Percentiles rank a stretch among this genome's conserved stretches.
Evolutionary conservation across 768 basidiomycete species (phyloP).

Genomic region (Suillus ampliporus): DNA sequence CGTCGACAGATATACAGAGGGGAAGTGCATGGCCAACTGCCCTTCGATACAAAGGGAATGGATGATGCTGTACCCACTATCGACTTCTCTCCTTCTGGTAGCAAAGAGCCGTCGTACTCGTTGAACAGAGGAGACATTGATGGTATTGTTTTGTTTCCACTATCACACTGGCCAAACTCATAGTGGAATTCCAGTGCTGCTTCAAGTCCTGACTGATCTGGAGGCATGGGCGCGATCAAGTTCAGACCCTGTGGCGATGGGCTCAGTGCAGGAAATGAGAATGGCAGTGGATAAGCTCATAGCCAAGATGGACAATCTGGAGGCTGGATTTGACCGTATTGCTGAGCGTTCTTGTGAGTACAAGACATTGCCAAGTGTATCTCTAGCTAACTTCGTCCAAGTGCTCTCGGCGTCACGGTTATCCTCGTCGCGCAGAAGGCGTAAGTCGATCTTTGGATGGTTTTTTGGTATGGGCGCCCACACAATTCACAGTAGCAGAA

Average conservation of each 20-base stretch:
- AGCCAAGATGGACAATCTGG: slow-evolving; percentile 78
- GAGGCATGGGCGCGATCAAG: slow-evolving; percentile 58
- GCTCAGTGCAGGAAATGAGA: slow-evolving; percentile 67
- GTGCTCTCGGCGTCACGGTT: slow-evolving; percentile 81
- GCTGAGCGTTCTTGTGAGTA: slow-evolving; percentile 81
- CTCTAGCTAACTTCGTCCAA: slow-evolving; percentile 34
- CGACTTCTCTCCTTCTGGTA: slow-evolving; percentile 78
- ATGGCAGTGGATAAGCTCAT: slow-evolving; percentile 70
- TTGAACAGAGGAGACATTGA: slow-evolving; percentile 75
- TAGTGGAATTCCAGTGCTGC: slow-evolving; percentile 50
- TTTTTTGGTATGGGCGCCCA: slow-evolving; percentile 12
- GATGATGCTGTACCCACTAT: slow-evolving; percentile 79
- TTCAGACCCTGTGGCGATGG: slow-evolving; percentile 51
- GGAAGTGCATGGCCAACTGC: slow-evolving; percentile 85
- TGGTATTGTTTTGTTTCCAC: slow-evolving; percentile 49
- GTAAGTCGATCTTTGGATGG: slow-evolving; percentile 51
- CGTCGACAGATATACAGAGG: slow-evolving; percentile 85
- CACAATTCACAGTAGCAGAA: slow-evolving; percentile 58
- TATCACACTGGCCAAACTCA: slow-evolving; percentile 12
- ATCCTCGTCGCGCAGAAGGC: slow-evolving; percentile 68
- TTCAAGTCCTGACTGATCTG: slow-evolving; percentile 68
- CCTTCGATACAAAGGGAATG: slow-evolving; percentile 84
- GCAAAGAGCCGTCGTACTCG: slow-evolving; percentile 63
- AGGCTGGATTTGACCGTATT: slow-evolving; percentile 83
- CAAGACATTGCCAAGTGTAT: background rate